A percentile compares a stretch with the other conserved stretches of the same genome.
Conservation (phyloP, 1,284 basidiomycete genomes). For the Melampsora americana region DNA sequence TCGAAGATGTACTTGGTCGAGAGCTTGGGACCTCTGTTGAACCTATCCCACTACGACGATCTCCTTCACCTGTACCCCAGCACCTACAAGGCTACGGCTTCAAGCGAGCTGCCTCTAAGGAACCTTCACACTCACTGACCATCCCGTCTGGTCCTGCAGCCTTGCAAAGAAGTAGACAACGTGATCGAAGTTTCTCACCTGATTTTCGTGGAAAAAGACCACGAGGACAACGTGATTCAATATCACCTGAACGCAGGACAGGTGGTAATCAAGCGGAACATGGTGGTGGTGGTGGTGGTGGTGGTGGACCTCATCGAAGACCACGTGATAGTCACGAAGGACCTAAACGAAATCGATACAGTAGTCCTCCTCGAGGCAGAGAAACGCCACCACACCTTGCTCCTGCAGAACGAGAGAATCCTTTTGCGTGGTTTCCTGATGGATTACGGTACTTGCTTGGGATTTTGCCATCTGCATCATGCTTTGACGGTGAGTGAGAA, state of each 20-base stretch:
- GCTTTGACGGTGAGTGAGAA: conserved; percentile 72
- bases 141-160: conserved; percentile 32
- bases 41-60: conserved; percentile 35
- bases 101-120: not conserved
- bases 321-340: conserved; percentile 32
- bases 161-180: conserved; percentile 9
- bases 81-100: conserved; percentile 32
- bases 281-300: not conserved
- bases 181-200: conserved; percentile 40
- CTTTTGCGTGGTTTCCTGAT: conserved; percentile 59
- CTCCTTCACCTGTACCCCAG: conserved; percentile 24
- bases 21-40: conserved; percentile 39
- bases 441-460: conserved; percentile 76
- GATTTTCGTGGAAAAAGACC: conserved; percentile 30
- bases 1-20: conserved; percentile 35
- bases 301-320: conserved; percentile 7
- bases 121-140: not conserved
- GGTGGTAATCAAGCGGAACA: not conserved
- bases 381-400: conserved; percentile 3
- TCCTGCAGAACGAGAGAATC: conserved; percentile 17
- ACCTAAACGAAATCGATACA: conserved; percentile 33
- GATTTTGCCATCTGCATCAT: conserved; percentile 65
- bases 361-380: conserved; percentile 18
- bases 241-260: conserved; percentile 35
- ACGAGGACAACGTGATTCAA: conserved; percentile 8